Evolutionary conservation across 1,284 basidiomycete species (phyloP).

Genomic region (Pisolithus thermaeus): DNA sequence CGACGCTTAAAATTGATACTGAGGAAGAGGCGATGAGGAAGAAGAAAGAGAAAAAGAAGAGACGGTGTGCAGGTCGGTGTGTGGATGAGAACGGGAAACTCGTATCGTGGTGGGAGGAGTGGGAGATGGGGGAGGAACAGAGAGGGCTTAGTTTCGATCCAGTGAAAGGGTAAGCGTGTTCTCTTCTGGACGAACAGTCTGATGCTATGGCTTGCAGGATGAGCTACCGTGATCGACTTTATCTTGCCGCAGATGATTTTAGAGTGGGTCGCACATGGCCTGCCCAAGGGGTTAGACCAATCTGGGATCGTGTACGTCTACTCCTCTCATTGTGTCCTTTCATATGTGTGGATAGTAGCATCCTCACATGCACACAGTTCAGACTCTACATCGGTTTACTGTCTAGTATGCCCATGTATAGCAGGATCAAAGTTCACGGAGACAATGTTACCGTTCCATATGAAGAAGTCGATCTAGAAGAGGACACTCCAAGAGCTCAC

Average conservation of each 20-base stretch:
- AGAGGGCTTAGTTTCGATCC: slow-evolving; percentile 17
- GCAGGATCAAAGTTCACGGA: slow-evolving; percentile 2
- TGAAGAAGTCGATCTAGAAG: slow-evolving; percentile 14
- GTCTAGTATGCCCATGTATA: slow-evolving; percentile 14
- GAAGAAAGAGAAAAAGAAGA: slow-evolving; percentile 30
- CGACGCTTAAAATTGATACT: slow-evolving; percentile 37
- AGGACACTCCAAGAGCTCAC: slow-evolving; percentile 14
- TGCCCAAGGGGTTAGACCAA: slow-evolving; percentile 28
- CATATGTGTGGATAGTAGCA: neutral
- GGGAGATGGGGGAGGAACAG: slow-evolving; percentile 38
- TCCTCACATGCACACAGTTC: slow-evolving; percentile 20
- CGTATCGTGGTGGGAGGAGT: slow-evolving; percentile 45
- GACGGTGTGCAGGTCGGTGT: slow-evolving; percentile 17
- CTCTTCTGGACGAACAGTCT: neutral
- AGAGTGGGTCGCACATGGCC: slow-evolving; percentile 37
- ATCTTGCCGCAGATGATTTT: slow-evolving; percentile 41
- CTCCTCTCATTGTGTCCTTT: neutral
- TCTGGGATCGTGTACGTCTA: slow-evolving; percentile 42
- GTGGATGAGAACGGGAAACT: slow-evolving; percentile 20
- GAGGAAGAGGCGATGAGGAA: slow-evolving; percentile 28
- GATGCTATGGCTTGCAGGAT: slow-evolving; percentile 13
- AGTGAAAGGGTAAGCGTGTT: slow-evolving; percentile 29
- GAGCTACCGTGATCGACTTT: slow-evolving; percentile 35
- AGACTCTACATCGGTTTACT: slow-evolving; percentile 30
- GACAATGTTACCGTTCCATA: neutral